These are phyloP conservation scores for Aaosphaeria arxii DNA, from an alignment of 2,329 filamentous ascomycete species.

Conservation along the genomic window DNA sequence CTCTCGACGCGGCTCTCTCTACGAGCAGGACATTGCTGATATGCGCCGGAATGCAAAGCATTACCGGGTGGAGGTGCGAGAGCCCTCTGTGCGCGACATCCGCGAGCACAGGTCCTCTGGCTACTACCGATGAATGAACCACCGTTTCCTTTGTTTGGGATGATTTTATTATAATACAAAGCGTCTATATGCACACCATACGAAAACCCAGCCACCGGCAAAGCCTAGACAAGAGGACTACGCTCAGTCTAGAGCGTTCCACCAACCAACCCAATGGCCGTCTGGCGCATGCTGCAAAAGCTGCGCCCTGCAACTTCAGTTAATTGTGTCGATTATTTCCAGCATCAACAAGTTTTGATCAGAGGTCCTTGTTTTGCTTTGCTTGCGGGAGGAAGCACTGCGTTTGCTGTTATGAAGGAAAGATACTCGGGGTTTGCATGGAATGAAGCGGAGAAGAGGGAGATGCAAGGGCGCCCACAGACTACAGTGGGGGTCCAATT, in stretches of 20 bases:
- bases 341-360: slow-evolving; percentile 19
- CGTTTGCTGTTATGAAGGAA: slow-evolving; percentile 16
- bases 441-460: slow-evolving; percentile 2
- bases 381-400: slow-evolving; percentile 23
- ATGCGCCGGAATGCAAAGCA: slow-evolving; percentile 33
- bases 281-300: slow-evolving; percentile 18
- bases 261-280: slow-evolving; percentile 3
- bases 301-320: slow-evolving; percentile 11
- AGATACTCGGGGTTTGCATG: slow-evolving; percentile 4
- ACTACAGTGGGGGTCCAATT: no score
- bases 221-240: slow-evolving; percentile 3
- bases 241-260: neutral
- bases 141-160: slow-evolving; percentile 9
- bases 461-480: neutral
- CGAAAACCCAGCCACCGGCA: slow-evolving; percentile 3
- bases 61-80: slow-evolving; percentile 42
- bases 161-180: slow-evolving; percentile 1
- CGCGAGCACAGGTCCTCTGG: slow-evolving; percentile 36
- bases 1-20: slow-evolving; percentile 40
- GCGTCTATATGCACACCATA: neutral
- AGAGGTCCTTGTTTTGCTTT: slow-evolving; percentile 19
- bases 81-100: slow-evolving; percentile 35
- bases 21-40: slow-evolving; percentile 37
- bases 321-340: slow-evolving; percentile 10
- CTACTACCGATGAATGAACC: slow-evolving; percentile 36